Percentiles rank a stretch among this genome's conserved stretches.
Conservation (phyloP, 2,329 filamentous ascomycete species). For the Venturiaceae sp. region DNA sequence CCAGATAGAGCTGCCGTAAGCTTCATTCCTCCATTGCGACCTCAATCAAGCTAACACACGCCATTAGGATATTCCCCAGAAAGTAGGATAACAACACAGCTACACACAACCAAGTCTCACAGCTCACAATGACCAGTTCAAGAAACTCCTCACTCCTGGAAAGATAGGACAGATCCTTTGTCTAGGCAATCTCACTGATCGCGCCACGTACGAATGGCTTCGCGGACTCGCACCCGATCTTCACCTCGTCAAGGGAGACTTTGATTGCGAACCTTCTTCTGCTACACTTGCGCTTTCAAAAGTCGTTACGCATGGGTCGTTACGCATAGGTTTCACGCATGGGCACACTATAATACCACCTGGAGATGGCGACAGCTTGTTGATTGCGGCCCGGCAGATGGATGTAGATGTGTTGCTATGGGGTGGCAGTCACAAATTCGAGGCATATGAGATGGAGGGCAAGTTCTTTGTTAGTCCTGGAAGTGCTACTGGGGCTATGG, state of each 20-base stretch:
- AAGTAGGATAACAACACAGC: conserved; percentile 18
- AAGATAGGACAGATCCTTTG: conserved; percentile 50
- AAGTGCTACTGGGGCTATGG: conserved; percentile 57
- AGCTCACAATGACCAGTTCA: conserved; percentile 26
- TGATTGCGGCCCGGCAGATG: conserved; percentile 62
- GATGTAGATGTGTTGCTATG: conserved; percentile 61
- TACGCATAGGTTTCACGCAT: conserved; percentile 62
- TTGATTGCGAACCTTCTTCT: conserved; percentile 57
- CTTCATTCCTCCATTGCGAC: conserved; percentile 14
- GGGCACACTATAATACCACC: conserved; percentile 63
- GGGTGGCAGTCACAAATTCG: conserved; percentile 61
- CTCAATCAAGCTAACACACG: conserved; percentile 18
- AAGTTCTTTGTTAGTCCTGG: conserved; percentile 65
- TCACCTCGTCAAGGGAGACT: conserved; percentile 61
- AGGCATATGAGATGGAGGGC: conserved; percentile 63
- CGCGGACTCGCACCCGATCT: conserved; percentile 49
- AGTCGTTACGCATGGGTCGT: conserved; percentile 58
- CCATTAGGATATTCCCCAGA: conserved; percentile 29
- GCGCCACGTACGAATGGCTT: conserved; percentile 47
- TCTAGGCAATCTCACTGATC: conserved; percentile 48
- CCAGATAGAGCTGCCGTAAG: conserved; percentile 31
- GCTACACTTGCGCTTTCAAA: conserved; percentile 55
- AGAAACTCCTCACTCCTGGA: conserved; percentile 48
- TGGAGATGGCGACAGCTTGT: conserved; percentile 54
- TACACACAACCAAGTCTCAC: conserved; percentile 1